phyloP scores from a whole-genome alignment of 257 asterid species.

The Scutellaria galericulata region DNA sequence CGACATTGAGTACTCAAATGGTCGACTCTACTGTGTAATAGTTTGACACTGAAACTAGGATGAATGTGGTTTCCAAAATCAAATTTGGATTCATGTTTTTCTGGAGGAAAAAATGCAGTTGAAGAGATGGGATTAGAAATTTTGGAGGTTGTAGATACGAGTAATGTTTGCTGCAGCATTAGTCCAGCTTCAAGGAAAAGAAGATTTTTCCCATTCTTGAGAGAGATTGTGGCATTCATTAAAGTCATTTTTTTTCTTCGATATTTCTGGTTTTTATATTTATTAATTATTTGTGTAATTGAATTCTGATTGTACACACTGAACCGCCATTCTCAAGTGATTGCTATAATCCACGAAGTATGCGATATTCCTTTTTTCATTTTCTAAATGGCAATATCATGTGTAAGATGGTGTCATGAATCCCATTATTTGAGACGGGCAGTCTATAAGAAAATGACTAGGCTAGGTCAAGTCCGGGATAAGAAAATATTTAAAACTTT shows the following conservation, averaged over 20 bases:
- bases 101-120: not conserved
- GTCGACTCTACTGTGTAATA: slow-evolving; percentile 33
- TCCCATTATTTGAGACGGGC: too few species aligned
- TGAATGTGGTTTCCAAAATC: slow-evolving; percentile 31
- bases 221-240: slow-evolving; percentile 65
- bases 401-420: too few species aligned
- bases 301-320: slow-evolving; percentile 47
- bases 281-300: slow-evolving; percentile 55
- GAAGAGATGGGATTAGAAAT: slow-evolving; percentile 43
- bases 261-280: slow-evolving; percentile 36
- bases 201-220: slow-evolving; percentile 44
- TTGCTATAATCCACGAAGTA: slow-evolving; percentile 28
- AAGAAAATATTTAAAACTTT: too few species aligned
- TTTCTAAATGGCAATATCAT: too few species aligned
- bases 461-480: too few species aligned
- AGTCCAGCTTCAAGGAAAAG: slow-evolving; percentile 42
- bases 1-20: slow-evolving; percentile 21
- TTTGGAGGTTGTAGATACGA: slow-evolving; percentile 67
- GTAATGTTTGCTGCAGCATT: slow-evolving; percentile 51
- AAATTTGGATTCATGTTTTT: slow-evolving; percentile 8
- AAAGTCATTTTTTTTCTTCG: slow-evolving; percentile 32
- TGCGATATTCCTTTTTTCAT: too few species aligned
- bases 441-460: too few species aligned
- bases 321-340: slow-evolving; percentile 33
- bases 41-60: slow-evolving; percentile 40